Evolutionary conservation across 2,329 filamentous ascomycete species (phyloP).

Genomic region (Cladophialophora chaetospira): DNA sequence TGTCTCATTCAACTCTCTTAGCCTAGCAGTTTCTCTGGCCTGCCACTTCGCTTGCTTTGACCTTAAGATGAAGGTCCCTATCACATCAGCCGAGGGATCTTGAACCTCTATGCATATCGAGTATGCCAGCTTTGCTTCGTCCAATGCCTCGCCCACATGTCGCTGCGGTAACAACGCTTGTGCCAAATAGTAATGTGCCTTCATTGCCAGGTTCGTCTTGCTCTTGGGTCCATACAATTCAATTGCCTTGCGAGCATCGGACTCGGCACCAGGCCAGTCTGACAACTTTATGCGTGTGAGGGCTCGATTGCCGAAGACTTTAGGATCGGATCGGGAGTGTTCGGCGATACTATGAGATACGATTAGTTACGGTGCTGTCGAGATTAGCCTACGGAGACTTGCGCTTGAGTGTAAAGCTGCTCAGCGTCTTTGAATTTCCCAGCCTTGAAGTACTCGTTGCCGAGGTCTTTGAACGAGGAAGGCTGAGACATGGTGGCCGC

Average conservation of each 20-base stretch:
- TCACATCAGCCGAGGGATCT: conserved; percentile 68
- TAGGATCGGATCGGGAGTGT: conserved; percentile 73
- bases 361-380: background rate
- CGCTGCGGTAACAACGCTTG: conserved; percentile 78
- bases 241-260: conserved; percentile 76
- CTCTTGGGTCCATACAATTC: conserved; percentile 56
- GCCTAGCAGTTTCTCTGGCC: conserved; percentile 59
- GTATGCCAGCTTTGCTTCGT: conserved; percentile 72
- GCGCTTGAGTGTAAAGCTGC: conserved; percentile 51
- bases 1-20: conserved; percentile 50
- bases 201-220: conserved; percentile 62
- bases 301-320: conserved; percentile 86
- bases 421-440: conserved; percentile 49
- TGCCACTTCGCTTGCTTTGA: conserved; percentile 90
- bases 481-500: background rate
- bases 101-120: conserved; percentile 63
- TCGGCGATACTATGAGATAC: conserved; percentile 62
- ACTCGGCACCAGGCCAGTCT: conserved; percentile 72
- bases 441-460: conserved; percentile 50
- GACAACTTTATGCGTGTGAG: conserved; percentile 76
- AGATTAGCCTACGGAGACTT: conserved; percentile 25
- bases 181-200: conserved; percentile 80
- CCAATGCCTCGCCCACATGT: conserved; percentile 71
- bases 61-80: conserved; percentile 72
- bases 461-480: conserved; percentile 37